These are phyloP conservation scores for Penicillium atrosanguineum DNA, from an alignment of 495 filamentous ascomycete genomes.

Conservation along the genomic window DNA sequence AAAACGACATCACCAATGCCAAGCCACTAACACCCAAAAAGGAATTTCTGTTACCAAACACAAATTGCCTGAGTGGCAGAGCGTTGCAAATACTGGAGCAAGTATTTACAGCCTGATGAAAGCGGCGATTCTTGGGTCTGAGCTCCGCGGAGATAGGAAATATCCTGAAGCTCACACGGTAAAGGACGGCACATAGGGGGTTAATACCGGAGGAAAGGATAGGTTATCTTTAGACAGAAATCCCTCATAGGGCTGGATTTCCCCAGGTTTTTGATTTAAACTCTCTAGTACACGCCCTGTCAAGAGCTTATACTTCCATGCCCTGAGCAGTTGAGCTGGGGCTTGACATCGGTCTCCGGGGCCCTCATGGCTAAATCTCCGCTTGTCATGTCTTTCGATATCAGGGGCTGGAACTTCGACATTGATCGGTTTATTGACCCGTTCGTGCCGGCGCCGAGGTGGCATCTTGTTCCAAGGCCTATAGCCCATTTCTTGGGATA, in stretches of 20 bases:
- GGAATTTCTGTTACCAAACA: slow-evolving; percentile 45
- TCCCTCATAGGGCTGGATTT: not conserved
- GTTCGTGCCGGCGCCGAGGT: slow-evolving; percentile 50
- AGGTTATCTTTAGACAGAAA: not conserved
- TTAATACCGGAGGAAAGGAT: not conserved
- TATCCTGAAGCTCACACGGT: too few species aligned
- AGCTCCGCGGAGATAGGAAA: slow-evolving; percentile 15
- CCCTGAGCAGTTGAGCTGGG: not conserved
- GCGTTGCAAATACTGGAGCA: not conserved
- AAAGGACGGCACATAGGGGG: too few species aligned
- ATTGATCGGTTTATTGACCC: slow-evolving; percentile 65
- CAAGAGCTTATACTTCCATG: not conserved
- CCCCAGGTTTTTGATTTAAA: not conserved
- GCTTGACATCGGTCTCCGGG: not conserved
- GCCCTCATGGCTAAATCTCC: slow-evolving; percentile 10
- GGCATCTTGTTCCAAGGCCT: slow-evolving; percentile 36
- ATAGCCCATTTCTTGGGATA: slow-evolving; percentile 44
- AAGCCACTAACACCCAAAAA: slow-evolving; percentile 25
- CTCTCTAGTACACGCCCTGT: too few species aligned
- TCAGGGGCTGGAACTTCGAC: slow-evolving; percentile 53
- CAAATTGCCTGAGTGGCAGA: slow-evolving; percentile 37
- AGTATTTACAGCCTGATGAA: too few species aligned
- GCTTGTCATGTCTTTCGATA: slow-evolving; percentile 5
- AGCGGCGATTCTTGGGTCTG: not conserved
- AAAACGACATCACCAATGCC: slow-evolving; percentile 13